Evolutionary conservation across 768 basidiomycete genomes (phyloP).

Genomic region (Tricholoma bakamatsutake): DNA sequence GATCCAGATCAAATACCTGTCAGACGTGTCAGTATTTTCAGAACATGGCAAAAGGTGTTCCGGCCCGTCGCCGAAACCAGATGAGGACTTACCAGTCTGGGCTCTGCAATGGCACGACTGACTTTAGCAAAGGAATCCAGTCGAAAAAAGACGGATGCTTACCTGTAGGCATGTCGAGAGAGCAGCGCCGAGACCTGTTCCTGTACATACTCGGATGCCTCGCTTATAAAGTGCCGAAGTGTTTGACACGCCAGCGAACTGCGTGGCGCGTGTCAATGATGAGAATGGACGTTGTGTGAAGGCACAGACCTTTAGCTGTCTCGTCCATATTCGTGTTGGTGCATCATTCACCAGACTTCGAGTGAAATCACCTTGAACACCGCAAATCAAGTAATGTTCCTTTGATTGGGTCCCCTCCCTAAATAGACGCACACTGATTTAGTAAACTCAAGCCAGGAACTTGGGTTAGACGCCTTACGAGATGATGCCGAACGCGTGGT

Average conservation of each 20-base stretch:
- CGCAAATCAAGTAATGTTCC: constrained; percentile 79
- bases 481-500: constrained; percentile 84
- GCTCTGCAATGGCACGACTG: constrained; percentile 26
- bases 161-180: constrained; percentile 82
- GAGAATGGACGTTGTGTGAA: not conserved
- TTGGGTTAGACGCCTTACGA: constrained; percentile 41
- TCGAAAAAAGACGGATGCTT: constrained; percentile 14
- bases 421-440: constrained; percentile 2
- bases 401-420: constrained; percentile 76
- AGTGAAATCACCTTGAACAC: constrained; percentile 83
- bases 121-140: constrained; percentile 13
- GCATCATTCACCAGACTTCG: constrained; percentile 65
- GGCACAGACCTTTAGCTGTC: constrained; percentile 61
- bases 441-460: not conserved
- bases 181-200: constrained; percentile 79
- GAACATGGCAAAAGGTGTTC: not conserved
- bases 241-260: constrained; percentile 82
- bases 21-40: not conserved
- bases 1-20: constrained; percentile 79
- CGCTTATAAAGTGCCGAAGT: constrained; percentile 72
- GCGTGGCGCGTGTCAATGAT: constrained; percentile 1
- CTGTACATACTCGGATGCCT: constrained; percentile 81
- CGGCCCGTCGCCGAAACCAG: not conserved
- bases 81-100: constrained; percentile 37
- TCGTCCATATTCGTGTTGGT: constrained; percentile 69